Evolutionary conservation across 257 asterid species (phyloP), one percentile per base, ranked within the genome.

Genomic region (Dorcoceras hygrometricum): DNA sequence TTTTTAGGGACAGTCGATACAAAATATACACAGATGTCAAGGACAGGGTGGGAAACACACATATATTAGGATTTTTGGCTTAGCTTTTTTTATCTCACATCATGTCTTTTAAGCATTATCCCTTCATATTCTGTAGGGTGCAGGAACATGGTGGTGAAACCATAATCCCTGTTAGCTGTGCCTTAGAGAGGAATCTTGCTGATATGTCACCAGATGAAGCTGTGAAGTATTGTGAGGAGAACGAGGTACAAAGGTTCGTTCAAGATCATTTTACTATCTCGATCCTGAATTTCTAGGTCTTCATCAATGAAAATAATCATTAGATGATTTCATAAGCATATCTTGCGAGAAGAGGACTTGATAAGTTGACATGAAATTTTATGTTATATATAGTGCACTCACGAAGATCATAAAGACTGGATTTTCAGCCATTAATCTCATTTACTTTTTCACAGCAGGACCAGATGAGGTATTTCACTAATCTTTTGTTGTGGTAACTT

Each of bases 381-480:
- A 20, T 75, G 78, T 59, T 71, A 69, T 92, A 5, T 46, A 18
- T 18, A 94, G 99, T 73, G 89, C 85, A 63, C 96, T 94, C 72
- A 78, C 96, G 26, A 94, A 90, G 85, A 88, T 94, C 79, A 90
- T 94, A 71, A 94, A 94, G 87, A 94, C 96, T 39, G 99, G 99
- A 68, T 94, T 94, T 74, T 31, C 97, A n/a, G 95, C 99, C 73
- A 94, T 94, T 73, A 94, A 94, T 82, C 95, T 94, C 66, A 90
- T 94, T 32, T 94, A 94, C 81, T 94, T 94, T 57, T 94, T 94
- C 95, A 94, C 99, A 53, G 99, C 99, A 51, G 99, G 99, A 71
- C 96, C 99, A 46, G 99, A 94, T 77, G 99, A 94, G 99, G 99
- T 94, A 90, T 56, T 75, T 57, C 60, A 19, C 54, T 10, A 23